phyloP scores from a whole-genome alignment of 2,329 filamentous ascomycete species.

The Cladosporium sp. region DNA sequence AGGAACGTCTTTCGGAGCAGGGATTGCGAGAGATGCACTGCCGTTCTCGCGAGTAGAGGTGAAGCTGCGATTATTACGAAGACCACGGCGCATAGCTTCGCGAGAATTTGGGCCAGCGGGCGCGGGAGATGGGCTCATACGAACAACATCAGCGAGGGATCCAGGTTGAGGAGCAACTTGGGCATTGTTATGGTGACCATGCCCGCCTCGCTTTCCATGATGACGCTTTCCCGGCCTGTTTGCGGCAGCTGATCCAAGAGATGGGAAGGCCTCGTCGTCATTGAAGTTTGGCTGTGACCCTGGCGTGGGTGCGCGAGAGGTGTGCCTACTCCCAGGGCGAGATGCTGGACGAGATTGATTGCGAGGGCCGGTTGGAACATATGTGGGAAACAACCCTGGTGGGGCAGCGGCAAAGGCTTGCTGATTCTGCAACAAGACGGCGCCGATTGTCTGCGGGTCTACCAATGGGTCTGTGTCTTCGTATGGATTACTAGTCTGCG shows the following conservation, averaged over 20 bases:
- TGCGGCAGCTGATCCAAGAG: conserved; percentile 68
- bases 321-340: conserved; percentile 77
- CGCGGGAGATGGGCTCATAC: conserved; percentile 84
- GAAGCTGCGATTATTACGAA: conserved; percentile 62
- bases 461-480: conserved; percentile 27
- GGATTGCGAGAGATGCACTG: conserved; percentile 74
- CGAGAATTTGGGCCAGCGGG: conserved; percentile 36
- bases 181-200: conserved; percentile 58
- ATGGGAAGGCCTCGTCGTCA: conserved; percentile 92
- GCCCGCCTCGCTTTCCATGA: conserved; percentile 83
- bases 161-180: conserved; percentile 70
- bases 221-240: conserved; percentile 82
- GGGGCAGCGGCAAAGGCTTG: conserved; percentile 44
- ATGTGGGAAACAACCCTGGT: conserved; percentile 60
- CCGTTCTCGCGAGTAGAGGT: conserved; percentile 67
- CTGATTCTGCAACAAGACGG: conserved; percentile 35
- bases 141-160: conserved; percentile 88
- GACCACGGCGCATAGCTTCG: conserved; percentile 47
- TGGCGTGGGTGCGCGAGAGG: conserved; percentile 58
- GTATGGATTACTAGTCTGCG: conserved; percentile 41
- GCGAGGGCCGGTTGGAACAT: conserved; percentile 47
- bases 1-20: conserved; percentile 83
- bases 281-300: conserved; percentile 66
- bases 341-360: conserved; percentile 63
- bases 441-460: conserved; percentile 39